A percentile compares a stretch with the other conserved stretches of the same genome.
phyloP scores from a whole-genome alignment of 148 eudicot species.

The Amaranthus palmeri region DNA sequence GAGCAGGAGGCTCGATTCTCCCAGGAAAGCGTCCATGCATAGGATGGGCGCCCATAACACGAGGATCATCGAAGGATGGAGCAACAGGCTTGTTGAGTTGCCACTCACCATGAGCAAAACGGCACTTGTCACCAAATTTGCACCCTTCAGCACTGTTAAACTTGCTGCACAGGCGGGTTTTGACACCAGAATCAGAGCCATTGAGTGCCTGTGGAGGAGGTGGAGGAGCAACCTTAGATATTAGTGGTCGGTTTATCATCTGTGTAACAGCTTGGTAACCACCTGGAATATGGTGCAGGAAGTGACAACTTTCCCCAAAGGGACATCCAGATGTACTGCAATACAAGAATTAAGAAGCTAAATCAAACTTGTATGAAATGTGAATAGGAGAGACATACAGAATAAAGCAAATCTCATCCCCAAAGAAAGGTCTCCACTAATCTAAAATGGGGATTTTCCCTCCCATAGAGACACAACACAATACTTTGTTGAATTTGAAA shows the following conservation, averaged over 20 bases:
- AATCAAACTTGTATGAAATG: background rate
- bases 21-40: slow-evolving; percentile 32
- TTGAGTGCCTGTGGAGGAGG: slow-evolving; percentile 35
- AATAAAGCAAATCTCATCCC: background rate
- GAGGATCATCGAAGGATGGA: slow-evolving; percentile 44
- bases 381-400: background rate
- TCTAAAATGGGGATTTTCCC: no score
- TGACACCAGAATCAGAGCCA: slow-evolving; percentile 35
- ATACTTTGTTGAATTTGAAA: background rate
- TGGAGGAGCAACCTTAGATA: slow-evolving; percentile 34
- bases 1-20: slow-evolving; percentile 29
- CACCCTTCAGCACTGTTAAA: slow-evolving; percentile 65
- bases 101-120: slow-evolving; percentile 63
- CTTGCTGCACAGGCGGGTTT: slow-evolving; percentile 56
- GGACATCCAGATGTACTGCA: slow-evolving; percentile 79
- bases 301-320: slow-evolving; percentile 71
- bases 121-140: slow-evolving; percentile 72
- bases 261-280: slow-evolving; percentile 65
- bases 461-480: background rate
- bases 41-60: slow-evolving; percentile 29
- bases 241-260: slow-evolving; percentile 47
- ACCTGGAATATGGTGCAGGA: slow-evolving; percentile 64
- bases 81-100: slow-evolving; percentile 49
- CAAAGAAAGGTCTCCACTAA: background rate
- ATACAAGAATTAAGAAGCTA: slow-evolving; percentile 1